These are phyloP conservation scores for Taiozyma onychis DNA, from an alignment of 1,139 yeast genomes.

Conservation along the genomic window DNA sequence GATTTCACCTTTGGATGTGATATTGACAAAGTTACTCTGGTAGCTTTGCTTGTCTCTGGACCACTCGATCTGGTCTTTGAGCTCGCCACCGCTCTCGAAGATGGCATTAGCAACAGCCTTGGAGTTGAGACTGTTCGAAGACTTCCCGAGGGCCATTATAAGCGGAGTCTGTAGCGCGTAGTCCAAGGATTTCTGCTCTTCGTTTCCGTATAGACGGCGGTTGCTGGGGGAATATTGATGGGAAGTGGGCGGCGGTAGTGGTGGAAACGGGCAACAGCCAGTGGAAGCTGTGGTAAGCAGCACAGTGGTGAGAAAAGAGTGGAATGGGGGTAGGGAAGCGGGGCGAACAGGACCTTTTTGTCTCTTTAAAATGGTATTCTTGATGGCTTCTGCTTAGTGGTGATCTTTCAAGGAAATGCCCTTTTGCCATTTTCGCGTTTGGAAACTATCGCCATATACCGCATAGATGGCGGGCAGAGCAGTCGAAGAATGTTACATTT, in stretches of 20 bases:
- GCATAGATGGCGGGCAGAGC: neutral
- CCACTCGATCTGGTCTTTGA: slow-evolving; percentile 28
- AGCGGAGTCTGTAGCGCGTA: neutral
- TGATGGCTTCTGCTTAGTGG: neutral
- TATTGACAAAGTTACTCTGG: slow-evolving; percentile 23
- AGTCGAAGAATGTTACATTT: neutral
- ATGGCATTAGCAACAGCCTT: slow-evolving; percentile 6
- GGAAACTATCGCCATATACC: neutral
- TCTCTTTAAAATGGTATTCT: neutral
- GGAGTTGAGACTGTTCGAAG: neutral
- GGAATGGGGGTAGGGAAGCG: neutral
- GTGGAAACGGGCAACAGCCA: neutral
- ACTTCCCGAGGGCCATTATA: neutral
- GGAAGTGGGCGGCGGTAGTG: neutral
- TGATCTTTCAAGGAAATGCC: neutral
- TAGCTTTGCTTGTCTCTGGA: slow-evolving; percentile 15
- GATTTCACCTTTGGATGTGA: slow-evolving; percentile 23
- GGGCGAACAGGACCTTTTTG: neutral
- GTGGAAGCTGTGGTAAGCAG: neutral
- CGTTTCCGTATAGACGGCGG: neutral
- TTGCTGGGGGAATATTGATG: neutral
- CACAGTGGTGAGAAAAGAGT: neutral
- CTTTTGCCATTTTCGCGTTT: neutral
- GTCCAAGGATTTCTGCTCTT: neutral
- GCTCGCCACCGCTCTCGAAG: slow-evolving; percentile 21